These are phyloP conservation scores for Aphanomyces cochlioides DNA, from an alignment of 352 stramenopile genomes.

Conservation along the genomic window DNA sequence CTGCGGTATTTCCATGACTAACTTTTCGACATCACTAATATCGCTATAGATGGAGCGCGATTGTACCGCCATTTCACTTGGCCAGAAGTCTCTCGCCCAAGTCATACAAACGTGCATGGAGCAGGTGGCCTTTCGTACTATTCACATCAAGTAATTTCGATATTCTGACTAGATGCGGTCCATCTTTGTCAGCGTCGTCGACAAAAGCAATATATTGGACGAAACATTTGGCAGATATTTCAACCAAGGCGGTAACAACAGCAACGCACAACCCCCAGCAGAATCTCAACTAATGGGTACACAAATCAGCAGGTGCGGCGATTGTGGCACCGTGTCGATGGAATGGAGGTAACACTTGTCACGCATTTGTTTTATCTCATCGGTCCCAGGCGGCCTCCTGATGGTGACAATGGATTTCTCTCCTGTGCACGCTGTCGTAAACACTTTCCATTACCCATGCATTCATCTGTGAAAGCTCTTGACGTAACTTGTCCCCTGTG, in stretches of 20 bases:
- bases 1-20: constrained; percentile 46
- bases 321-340: constrained; percentile 31
- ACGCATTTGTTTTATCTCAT: background rate
- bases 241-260: constrained; percentile 44
- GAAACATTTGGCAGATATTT: constrained; percentile 92
- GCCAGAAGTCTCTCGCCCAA: constrained; percentile 67
- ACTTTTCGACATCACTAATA: too few relatives aligned
- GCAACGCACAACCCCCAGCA: constrained; percentile 6
- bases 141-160: constrained; percentile 37
- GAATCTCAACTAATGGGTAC: constrained; percentile 1
- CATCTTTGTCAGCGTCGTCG: constrained; percentile 66
- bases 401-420: constrained; percentile 27
- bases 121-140: constrained; percentile 66
- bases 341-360: constrained; percentile 24
- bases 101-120: constrained; percentile 82
- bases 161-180: constrained; percentile 52
- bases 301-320: constrained; percentile 27
- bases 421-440: constrained; percentile 32
- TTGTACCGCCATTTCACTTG: constrained; percentile 82
- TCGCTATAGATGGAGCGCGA: constrained; percentile 86
- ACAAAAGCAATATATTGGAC: constrained; percentile 83
- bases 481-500: constrained; percentile 35
- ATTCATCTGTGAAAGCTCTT: constrained; percentile 15
- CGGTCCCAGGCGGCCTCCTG: constrained; percentile 13
- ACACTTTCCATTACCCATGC: constrained; percentile 30